Percentiles rank a stretch among this genome's conserved stretches.
Conservation (phyloP, 352 stramenopile species). For the Globisporangium cylindrosporum region DNA sequence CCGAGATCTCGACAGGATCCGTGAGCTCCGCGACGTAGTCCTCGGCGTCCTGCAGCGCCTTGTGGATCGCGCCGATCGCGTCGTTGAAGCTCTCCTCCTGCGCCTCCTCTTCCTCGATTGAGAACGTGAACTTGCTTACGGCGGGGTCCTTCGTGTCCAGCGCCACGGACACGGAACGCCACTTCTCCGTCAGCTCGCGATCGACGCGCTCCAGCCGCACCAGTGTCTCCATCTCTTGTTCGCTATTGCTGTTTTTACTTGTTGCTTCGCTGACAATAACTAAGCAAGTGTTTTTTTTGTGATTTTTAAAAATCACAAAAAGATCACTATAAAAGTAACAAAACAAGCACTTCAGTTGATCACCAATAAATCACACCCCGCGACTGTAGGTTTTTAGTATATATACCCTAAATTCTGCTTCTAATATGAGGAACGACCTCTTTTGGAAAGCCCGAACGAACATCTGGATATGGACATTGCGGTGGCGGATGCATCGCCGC, state of each 20-base stretch:
- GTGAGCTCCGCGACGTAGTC: conserved; percentile 44
- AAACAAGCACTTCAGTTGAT: too few relatives aligned
- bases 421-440: too few relatives aligned
- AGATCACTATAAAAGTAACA: too few relatives aligned
- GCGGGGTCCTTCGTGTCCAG: conserved; percentile 23
- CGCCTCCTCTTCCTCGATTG: conserved; percentile 51
- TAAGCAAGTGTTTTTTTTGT: too few relatives aligned
- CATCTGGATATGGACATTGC: too few relatives aligned
- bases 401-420: too few relatives aligned
- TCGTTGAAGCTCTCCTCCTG: conserved; percentile 61
- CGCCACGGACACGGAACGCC: conserved; percentile 43
- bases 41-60: conserved; percentile 34
- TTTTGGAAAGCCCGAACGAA: too few relatives aligned
- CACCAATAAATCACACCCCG: too few relatives aligned
- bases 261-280: too few relatives aligned
- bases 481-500: too few relatives aligned
- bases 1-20: conserved; percentile 25
- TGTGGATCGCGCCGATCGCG: conserved; percentile 32
- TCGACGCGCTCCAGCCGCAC: conserved; percentile 31
- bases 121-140: conserved; percentile 39
- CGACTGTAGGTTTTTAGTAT: too few relatives aligned
- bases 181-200: conserved; percentile 37
- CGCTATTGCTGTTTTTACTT: background rate
- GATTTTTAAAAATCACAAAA: too few relatives aligned
- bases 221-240: conserved; percentile 35